Evolutionary conservation across 2,329 filamentous ascomycete genomes (phyloP).

Genomic region (Bipolaris victoriae): DNA sequence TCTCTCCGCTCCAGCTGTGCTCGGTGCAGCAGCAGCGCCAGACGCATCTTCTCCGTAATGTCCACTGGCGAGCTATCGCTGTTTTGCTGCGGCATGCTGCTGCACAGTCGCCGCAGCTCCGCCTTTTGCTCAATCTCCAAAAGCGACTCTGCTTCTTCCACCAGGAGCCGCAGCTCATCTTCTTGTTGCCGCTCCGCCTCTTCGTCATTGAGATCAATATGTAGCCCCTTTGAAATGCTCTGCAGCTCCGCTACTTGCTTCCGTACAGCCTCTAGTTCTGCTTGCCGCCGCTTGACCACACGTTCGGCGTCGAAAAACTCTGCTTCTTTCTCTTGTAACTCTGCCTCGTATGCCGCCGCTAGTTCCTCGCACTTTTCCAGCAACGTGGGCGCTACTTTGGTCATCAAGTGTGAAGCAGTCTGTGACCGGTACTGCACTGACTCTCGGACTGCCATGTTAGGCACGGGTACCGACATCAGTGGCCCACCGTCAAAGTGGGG

Average conservation of each 20-base stretch:
- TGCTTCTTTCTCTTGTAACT: conserved; percentile 73
- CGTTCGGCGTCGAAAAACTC: conserved; percentile 56
- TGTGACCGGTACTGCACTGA: conserved; percentile 51
- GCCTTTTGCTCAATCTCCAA: conserved; percentile 54
- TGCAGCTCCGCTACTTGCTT: conserved; percentile 65
- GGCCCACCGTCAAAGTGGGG: conserved; percentile 32
- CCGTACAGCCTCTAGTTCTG: conserved; percentile 67
- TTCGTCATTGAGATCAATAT: conserved; percentile 46
- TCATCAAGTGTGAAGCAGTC: conserved; percentile 64
- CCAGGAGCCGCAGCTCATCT: conserved; percentile 46
- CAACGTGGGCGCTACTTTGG: conserved; percentile 65
- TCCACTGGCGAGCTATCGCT: conserved; percentile 48
- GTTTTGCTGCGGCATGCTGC: conserved; percentile 26
- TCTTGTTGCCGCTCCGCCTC: conserved; percentile 45
- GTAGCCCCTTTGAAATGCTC: conserved; percentile 33
- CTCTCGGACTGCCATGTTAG: conserved; percentile 29
- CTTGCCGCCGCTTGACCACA: conserved; percentile 64
- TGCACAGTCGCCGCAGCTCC: conserved; percentile 46
- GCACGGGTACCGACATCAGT: conserved; percentile 34
- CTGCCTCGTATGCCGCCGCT: conserved; percentile 68
- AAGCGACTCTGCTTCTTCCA: conserved; percentile 51
- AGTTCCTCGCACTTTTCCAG: conserved; percentile 55
- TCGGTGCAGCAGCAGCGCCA: conserved; percentile 64
- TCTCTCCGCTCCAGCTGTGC: conserved; percentile 66
- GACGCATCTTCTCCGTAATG: conserved; percentile 59